Evolutionary conservation across 2,329 filamentous ascomycete genomes (phyloP).

Genomic region (Waltergamsia citrina): DNA sequence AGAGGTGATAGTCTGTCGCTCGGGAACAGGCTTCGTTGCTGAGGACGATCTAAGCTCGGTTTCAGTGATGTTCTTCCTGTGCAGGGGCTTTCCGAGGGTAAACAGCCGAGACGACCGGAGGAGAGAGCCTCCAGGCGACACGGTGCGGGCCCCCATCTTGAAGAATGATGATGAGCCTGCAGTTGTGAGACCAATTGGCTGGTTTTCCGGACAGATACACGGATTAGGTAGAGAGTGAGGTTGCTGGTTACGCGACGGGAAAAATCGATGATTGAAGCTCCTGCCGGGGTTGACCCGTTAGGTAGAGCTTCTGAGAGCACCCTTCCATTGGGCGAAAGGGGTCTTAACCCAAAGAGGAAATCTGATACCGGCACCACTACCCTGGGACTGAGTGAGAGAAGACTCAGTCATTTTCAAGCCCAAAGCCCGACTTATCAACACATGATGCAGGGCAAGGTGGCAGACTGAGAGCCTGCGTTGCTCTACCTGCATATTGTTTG

Average conservation of each 20-base stretch:
- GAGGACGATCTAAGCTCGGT: constrained; percentile 21
- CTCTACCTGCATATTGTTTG: no score
- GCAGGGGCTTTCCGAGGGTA: constrained; percentile 69
- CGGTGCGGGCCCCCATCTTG: constrained; percentile 20
- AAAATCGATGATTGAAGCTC: neutral
- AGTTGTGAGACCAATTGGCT: neutral
- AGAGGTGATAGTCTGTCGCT: constrained; percentile 72
- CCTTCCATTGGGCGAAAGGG: no score
- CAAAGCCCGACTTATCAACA: neutral
- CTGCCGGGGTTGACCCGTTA: constrained; percentile 2
- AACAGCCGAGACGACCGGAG: constrained; percentile 86
- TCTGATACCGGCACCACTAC: no score
- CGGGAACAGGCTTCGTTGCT: constrained; percentile 67
- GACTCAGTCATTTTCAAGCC: neutral
- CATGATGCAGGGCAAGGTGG: neutral
- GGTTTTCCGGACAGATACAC: no score
- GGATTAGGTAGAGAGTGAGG: neutral
- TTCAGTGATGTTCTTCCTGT: constrained; percentile 51
- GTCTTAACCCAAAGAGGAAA: no score
- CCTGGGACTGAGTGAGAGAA: no score
- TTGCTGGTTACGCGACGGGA: constrained; percentile 1
- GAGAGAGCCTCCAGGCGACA: constrained; percentile 58
- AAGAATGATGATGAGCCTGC: constrained; percentile 7
- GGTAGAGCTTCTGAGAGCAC: neutral
- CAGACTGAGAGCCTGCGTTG: no score